Percentiles rank a stretch among this genome's conserved stretches.
phyloP scores from a whole-genome alignment of 805 yeast species.

The Cyberlindnera petersonii region DNA sequence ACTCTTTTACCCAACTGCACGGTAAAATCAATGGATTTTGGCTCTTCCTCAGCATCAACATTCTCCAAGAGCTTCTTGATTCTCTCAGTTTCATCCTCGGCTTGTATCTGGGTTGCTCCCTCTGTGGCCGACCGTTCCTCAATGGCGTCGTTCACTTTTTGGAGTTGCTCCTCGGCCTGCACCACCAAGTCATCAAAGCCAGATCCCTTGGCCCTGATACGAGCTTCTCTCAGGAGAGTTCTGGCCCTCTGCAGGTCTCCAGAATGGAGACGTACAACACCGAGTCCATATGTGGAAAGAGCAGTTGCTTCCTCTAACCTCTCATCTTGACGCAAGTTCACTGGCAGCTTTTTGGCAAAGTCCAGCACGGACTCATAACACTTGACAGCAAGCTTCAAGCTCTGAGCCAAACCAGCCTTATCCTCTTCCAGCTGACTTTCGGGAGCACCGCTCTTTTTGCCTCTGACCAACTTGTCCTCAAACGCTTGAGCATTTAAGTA shows the following conservation, averaged over 20 bases:
- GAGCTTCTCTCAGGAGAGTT: constrained; percentile 60
- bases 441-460: constrained; percentile 21
- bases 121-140: constrained; percentile 11
- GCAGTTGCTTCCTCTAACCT: constrained; percentile 65
- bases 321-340: constrained; percentile 33
- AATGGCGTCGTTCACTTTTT: constrained; percentile 37
- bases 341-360: constrained; percentile 38
- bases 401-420: constrained; percentile 26
- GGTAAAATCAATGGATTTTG: constrained; percentile 11
- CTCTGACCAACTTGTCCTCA: constrained; percentile 44
- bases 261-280: constrained; percentile 67
- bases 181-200: constrained; percentile 58
- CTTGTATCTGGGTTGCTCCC: too few species aligned
- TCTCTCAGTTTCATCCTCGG: constrained; percentile 16
- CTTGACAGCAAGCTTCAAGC: constrained; percentile 32
- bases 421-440: constrained; percentile 23
- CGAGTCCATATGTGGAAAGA: constrained; percentile 79
- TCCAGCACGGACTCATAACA: constrained; percentile 43
- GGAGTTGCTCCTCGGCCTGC: constrained; percentile 65
- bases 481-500: constrained; percentile 64
- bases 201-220: constrained; percentile 63
- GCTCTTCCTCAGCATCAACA: constrained; percentile 1
- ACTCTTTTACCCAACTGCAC: constrained; percentile 10
- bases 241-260: constrained; percentile 56
- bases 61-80: constrained; percentile 13